These are phyloP conservation scores for Apophysomyces variabilis DNA, from an alignment of 371 early-diverging fungal genomes.

Conservation along the genomic window DNA sequence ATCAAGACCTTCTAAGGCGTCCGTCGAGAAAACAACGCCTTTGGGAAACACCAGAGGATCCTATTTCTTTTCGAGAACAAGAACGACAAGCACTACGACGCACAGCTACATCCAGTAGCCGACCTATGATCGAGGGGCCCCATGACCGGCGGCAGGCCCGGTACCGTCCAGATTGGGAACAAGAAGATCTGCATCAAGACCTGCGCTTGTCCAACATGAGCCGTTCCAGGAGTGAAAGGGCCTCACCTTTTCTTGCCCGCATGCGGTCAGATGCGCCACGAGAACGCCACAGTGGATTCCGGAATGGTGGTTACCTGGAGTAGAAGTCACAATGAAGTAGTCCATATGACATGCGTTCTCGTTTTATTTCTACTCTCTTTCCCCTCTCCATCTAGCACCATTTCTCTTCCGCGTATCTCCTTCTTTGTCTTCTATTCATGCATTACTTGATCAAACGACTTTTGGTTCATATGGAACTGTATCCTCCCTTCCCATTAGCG, in stretches of 20 bases:
- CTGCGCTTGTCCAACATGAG: background rate
- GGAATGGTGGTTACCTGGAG: background rate
- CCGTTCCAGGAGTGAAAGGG: conserved; percentile 14
- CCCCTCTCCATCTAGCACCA: background rate
- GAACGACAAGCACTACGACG: conserved; percentile 19
- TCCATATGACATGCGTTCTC: background rate
- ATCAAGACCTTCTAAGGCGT: background rate
- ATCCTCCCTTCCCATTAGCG: conserved; percentile 7
- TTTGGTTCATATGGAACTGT: conserved; percentile 17
- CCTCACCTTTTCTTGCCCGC: background rate
- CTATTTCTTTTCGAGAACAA: conserved; percentile 8
- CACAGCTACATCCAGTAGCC: background rate
- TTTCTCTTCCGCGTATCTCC: conserved; percentile 7
- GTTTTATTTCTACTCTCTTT: background rate
- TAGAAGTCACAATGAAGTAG: conserved; percentile 6
- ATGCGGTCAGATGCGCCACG: conserved; percentile 8
- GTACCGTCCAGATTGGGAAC: background rate
- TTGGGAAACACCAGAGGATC: conserved; percentile 15
- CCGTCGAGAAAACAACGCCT: conserved; percentile 16
- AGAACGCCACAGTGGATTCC: conserved; percentile 3
- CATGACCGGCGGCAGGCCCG: conserved; percentile 5
- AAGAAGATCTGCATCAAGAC: conserved; percentile 4
- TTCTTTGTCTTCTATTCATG: conserved; percentile 6
- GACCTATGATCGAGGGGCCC: background rate
- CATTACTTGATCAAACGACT: conserved; percentile 13